Base-by-base conservation (phyloP, 208 protist species). In the Trypanosoma platydactyli region DNA sequence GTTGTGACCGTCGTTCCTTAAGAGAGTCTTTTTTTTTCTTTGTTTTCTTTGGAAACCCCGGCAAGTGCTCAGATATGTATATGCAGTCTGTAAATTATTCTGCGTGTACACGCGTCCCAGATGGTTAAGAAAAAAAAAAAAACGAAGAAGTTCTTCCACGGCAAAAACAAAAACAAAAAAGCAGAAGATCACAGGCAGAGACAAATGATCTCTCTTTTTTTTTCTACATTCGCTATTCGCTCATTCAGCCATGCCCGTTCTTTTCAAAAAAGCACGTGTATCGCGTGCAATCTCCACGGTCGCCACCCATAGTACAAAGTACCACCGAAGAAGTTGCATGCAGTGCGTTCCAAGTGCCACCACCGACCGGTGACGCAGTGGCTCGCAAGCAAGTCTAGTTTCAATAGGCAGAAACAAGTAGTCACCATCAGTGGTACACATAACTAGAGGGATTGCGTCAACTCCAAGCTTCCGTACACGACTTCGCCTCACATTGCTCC, bases 281-380 rank as follows among this genome's bases (percentile, higher is more conserved):
- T 55, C 44, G 29, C 63, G 52, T 35, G 52, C 49, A 5, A 0
- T 44, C 49, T 73, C 61, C 20, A 74, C 45, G 30, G 64, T 18
- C 35, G 71, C 58, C 40, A 71, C 66, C 77, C 77, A 82, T 16
- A 65, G 15, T 27, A 82, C 77, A 70, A 82, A 82, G 48, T 62
- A 79, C 77, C 77, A 82, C 24, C 77, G 77, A 51, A 78, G 68
- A 27, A 64, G 33, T 44, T 71, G 29, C 60, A 68, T 57, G 1
- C 65, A 45, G 16, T 52, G 2, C 12, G 1, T 7, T 16, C 11
- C n/a, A 40, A 25, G 16, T 30, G 0, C 20, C 40, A 7, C 15
- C 22, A 51, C 12, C n/a, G 41, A 24, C 40, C 15, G 13, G 33
- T 20, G n/a, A 16, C 9, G 58, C 44, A 38, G 24, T 11, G 58